Base-by-base conservation (phyloP, 345 rosid genomes). In the Clarkia xantiana region DNA sequence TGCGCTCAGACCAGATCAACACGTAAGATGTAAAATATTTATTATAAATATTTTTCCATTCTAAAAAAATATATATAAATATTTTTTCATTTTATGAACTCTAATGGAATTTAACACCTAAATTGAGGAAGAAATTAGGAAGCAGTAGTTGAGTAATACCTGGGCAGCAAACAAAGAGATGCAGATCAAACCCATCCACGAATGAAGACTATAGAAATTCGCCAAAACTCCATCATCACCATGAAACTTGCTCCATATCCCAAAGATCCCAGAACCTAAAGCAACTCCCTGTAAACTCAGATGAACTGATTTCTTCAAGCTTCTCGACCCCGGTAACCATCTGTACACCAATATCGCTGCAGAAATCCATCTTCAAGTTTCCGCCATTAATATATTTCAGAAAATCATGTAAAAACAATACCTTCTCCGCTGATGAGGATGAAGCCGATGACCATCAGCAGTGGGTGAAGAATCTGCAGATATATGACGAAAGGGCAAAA, bases 131-230 rank as follows among this genome's bases (percentile, higher is more conserved):
- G 11, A 20, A 0, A 18, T 48, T 4, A n/a, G 29, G 9, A 7
- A 36, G 56, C 14, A 39, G 45, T 42, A 47, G 43, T 52, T 55
- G 4, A 19, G 49, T 45, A 5, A 29, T 52, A 86, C 95, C 97
- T 90, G 97, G 44, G 84, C 82, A 52, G 73, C 82, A 61, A 86
- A 90, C 70, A 90, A 68, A 70, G 69, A 77, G 58, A 90, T 55
- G 62, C 91, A 90, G 72, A 78, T 55, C 58, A 90, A 72, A 44
- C 97, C 97, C 91, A 86, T 86, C 97, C 97, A 90, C 66, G 95
- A 90, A 77, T 90, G 97, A 51, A 90, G 75, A 63, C 82, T 86
- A 25, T 68, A 86, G 76, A 90, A 90, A 66, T 90, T 86, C 34
- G 88, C 82, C 45, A 81, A 65, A 45, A 83, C 18, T 13, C 97